These are phyloP conservation scores for Hansenula sp. DNA, from an alignment of 1,139 yeast species.

Conservation along the genomic window DNA sequence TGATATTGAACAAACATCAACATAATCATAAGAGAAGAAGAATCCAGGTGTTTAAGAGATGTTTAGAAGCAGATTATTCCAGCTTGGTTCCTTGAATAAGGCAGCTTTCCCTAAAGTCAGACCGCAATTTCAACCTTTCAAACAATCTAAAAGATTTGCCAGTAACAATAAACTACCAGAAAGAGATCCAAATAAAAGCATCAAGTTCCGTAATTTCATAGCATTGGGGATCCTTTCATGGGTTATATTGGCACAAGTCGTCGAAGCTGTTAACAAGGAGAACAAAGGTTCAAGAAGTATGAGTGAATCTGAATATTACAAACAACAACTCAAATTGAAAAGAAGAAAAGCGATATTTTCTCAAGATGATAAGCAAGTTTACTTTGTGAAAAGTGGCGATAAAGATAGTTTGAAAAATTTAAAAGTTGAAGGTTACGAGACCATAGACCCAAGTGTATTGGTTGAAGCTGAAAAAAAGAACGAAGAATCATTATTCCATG, in stretches of 20 bases:
- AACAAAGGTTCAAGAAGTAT: constrained; percentile 28
- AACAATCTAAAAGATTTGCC: background rate
- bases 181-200: constrained; percentile 25
- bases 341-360: constrained; percentile 18
- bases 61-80: background rate
- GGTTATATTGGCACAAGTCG: constrained; percentile 49
- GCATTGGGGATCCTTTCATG: constrained; percentile 49
- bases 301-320: constrained; percentile 21
- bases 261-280: constrained; percentile 48
- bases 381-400: constrained; percentile 10
- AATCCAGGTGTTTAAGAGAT: background rate
- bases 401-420: constrained; percentile 4
- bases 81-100: background rate
- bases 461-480: constrained; percentile 16
- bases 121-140: background rate
- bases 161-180: background rate
- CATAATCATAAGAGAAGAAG: background rate
- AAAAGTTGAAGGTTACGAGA: constrained; percentile 7
- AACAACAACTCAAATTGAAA: constrained; percentile 22
- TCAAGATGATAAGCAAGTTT: constrained; percentile 19
- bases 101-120: background rate
- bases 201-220: constrained; percentile 46
- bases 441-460: constrained; percentile 18
- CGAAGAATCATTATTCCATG: constrained; percentile 34
- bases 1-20: background rate